phyloP scores from a whole-genome alignment of 306 rosid genomes.

The Inga oerstediana region DNA sequence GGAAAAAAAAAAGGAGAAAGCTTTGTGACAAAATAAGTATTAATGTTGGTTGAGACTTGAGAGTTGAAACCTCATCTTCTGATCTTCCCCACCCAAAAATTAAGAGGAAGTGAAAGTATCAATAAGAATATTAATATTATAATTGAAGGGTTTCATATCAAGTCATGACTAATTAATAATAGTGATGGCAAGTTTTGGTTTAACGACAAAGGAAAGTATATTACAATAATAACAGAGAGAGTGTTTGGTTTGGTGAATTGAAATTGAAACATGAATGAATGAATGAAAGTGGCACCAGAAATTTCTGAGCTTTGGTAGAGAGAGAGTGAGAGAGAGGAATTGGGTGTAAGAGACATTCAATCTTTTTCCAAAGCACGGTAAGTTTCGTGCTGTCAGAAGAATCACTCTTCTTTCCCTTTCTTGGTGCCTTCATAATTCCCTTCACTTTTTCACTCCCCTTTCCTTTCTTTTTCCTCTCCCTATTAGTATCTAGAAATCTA shows the following conservation, averaged over 20 bases:
- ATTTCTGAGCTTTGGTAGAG: constrained; percentile 23
- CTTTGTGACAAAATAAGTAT: neutral
- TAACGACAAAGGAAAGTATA: neutral
- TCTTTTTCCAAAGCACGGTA: constrained; percentile 10
- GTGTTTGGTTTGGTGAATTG: neutral
- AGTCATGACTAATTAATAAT: neutral
- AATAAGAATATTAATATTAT: neutral
- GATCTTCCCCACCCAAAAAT: neutral
- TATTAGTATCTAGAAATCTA: too few relatives aligned
- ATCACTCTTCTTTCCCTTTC: neutral
- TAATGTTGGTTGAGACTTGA: neutral
- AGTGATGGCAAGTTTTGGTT: neutral
- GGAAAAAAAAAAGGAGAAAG: neutral
- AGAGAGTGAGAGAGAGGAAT: neutral
- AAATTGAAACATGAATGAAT: neutral
- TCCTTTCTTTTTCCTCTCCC: neutral
- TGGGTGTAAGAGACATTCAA: constrained; percentile 12
- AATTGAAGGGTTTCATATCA: neutral
- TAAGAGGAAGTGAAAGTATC: neutral
- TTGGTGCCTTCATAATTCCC: neutral
- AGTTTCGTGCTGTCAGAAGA: constrained; percentile 17
- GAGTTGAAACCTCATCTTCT: neutral
- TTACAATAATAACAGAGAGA: neutral
- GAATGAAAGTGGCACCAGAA: constrained; percentile 10
- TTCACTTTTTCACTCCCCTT: neutral